A percentile compares a stretch with the other conserved stretches of the same genome.
These are phyloP conservation scores for Pochonia chlamydosporia DNA, from an alignment of 2,329 filamentous ascomycete species.

Conservation along the genomic window DNA sequence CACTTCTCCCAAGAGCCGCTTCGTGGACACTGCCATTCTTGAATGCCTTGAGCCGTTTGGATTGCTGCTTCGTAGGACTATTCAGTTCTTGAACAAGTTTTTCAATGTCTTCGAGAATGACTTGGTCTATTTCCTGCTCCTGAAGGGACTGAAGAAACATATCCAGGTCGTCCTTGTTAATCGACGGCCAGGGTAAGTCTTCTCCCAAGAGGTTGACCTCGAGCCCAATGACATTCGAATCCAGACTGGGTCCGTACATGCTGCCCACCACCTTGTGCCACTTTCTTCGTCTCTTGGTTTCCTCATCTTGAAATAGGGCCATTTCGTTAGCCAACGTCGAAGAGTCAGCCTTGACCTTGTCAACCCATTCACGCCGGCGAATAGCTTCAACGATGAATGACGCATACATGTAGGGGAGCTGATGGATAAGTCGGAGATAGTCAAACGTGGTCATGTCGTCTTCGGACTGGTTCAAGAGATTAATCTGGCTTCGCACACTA, in stretches of 20 bases:
- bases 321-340: slow-evolving; percentile 87
- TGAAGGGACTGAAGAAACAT: slow-evolving; percentile 65
- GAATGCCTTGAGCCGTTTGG: slow-evolving; percentile 84
- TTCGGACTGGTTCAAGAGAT: slow-evolving; percentile 63
- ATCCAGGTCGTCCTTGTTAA: slow-evolving; percentile 70
- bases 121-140: slow-evolving; percentile 57
- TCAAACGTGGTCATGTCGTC: slow-evolving; percentile 79
- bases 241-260: slow-evolving; percentile 61
- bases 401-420: slow-evolving; percentile 84
- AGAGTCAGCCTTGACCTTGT: slow-evolving; percentile 85
- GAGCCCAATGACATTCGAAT: slow-evolving; percentile 67
- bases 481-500: slow-evolving; percentile 66
- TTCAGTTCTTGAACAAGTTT: slow-evolving; percentile 76
- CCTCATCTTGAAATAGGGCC: slow-evolving; percentile 86
- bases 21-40: slow-evolving; percentile 96
- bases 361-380: slow-evolving; percentile 80
- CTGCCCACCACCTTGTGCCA: slow-evolving; percentile 85
- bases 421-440: slow-evolving; percentile 70
- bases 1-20: slow-evolving; percentile 78
- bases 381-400: slow-evolving; percentile 83
- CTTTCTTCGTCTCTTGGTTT: slow-evolving; percentile 78
- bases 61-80: slow-evolving; percentile 78
- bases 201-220: slow-evolving; percentile 82
- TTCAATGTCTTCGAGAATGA: slow-evolving; percentile 63
- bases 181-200: slow-evolving; percentile 71